Evolutionary conservation across 805 yeast species (phyloP).

Genomic region (Starmerella floricola): DNA sequence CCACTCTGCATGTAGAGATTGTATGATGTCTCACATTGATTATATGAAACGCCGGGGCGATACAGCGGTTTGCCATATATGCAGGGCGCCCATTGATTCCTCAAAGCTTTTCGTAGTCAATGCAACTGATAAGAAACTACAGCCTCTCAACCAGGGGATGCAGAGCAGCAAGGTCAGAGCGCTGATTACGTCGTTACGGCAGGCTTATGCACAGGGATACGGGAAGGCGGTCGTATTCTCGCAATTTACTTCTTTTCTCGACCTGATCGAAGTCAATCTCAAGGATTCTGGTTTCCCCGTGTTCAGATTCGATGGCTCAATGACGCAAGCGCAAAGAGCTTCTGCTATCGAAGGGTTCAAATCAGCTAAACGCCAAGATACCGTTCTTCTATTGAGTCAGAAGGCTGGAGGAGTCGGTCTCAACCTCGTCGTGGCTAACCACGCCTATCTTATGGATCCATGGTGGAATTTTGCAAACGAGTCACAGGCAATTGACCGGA

Average conservation of each 20-base stretch:
- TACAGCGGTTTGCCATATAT: slow-evolving; percentile 57
- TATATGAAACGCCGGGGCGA: slow-evolving; percentile 44
- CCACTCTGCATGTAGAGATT: slow-evolving; percentile 64
- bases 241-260: slow-evolving; percentile 75
- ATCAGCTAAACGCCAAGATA: slow-evolving; percentile 23
- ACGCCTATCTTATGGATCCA: slow-evolving; percentile 86
- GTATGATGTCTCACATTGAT: slow-evolving; percentile 62
- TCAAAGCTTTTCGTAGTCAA: slow-evolving; percentile 37
- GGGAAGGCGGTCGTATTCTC: slow-evolving; percentile 79
- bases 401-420: slow-evolving; percentile 95
- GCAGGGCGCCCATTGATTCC: slow-evolving; percentile 46
- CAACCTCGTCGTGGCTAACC: slow-evolving; percentile 71
- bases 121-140: slow-evolving; percentile 21
- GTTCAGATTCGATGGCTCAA: slow-evolving; percentile 72
- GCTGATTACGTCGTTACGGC: slow-evolving; percentile 12
- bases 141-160: slow-evolving; percentile 27
- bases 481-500: slow-evolving; percentile 81
- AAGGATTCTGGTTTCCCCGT: slow-evolving; percentile 39
- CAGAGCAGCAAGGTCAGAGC: slow-evolving; percentile 22
- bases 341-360: slow-evolving; percentile 47
- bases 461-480: slow-evolving; percentile 95
- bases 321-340: slow-evolving; percentile 54
- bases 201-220: slow-evolving; percentile 44
- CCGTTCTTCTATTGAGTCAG: slow-evolving; percentile 54
- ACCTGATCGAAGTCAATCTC: slow-evolving; percentile 56